Evolutionary conservation across 352 stramenopile genomes (phyloP).

Genomic region (Phytophthora chlamydospora): DNA sequence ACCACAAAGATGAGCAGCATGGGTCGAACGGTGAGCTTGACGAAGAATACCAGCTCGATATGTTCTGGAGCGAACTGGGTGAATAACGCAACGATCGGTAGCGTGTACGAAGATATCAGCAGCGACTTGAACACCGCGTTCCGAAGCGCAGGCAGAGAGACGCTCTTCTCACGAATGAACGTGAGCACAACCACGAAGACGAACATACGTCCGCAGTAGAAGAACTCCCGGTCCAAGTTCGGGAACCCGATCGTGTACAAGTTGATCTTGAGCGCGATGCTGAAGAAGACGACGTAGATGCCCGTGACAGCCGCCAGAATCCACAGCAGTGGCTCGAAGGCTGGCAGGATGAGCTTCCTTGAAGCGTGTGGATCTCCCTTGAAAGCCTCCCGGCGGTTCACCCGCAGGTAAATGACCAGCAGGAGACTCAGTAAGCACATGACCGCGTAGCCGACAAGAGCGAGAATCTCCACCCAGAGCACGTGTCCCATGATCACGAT

Average conservation of each 20-base stretch:
- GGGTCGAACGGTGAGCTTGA: conserved; percentile 19
- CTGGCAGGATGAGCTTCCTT: conserved; percentile 52
- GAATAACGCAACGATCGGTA: conserved; percentile 38
- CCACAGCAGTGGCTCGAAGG: conserved; percentile 56
- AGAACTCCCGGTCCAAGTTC: conserved; percentile 30
- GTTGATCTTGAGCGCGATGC: conserved; percentile 27
- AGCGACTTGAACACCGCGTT: conserved; percentile 37
- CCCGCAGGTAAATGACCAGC: conserved; percentile 42
- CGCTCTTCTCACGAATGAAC: conserved; percentile 60
- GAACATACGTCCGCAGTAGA: conserved; percentile 55
- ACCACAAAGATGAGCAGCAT: conserved; percentile 32
- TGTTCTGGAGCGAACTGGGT: not conserved
- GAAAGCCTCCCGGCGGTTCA: conserved; percentile 38
- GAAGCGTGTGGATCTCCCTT: conserved; percentile 37
- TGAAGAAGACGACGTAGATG: conserved; percentile 47
- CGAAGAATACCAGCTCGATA: conserved; percentile 18
- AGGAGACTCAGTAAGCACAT: conserved; percentile 39
- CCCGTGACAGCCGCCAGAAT: conserved; percentile 30
- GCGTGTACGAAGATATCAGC: conserved; percentile 43
- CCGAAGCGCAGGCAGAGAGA: conserved; percentile 47
- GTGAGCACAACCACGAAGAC: conserved; percentile 48
- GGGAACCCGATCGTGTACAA: conserved; percentile 34
- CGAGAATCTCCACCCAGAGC: conserved; percentile 29
- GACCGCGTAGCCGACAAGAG: conserved; percentile 36
- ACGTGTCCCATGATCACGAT: conserved; percentile 11